Percentiles rank a stretch among this genome's conserved stretches.
phyloP scores from a whole-genome alignment of 2,329 filamentous ascomycete species.

The Xylaria sp. region DNA sequence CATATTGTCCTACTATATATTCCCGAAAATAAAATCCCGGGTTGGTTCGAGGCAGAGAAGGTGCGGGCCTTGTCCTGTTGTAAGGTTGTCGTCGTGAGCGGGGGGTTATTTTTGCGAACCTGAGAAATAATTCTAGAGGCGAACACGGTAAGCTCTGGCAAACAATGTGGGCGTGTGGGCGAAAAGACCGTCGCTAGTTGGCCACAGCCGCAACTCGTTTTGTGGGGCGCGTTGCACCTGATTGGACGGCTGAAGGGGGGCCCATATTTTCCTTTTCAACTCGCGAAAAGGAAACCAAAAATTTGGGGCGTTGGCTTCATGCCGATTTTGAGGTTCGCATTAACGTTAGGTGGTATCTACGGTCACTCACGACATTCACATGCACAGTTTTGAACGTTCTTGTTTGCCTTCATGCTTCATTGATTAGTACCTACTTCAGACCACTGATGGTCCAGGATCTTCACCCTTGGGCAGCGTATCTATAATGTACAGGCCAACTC shows the following conservation, averaged over 20 bases:
- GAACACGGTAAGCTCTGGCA: neutral
- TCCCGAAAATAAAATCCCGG: too few relatives aligned
- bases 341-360: too few relatives aligned
- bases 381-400: neutral
- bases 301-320: neutral
- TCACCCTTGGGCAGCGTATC: neutral
- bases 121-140: conserved; percentile 25
- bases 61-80: neutral
- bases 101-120: conserved; percentile 25
- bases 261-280: neutral
- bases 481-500: neutral
- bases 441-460: neutral
- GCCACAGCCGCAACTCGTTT: neutral
- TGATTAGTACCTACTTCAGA: neutral
- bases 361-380: too few relatives aligned
- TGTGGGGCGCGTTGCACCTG: conserved; percentile 17
- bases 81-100: conserved; percentile 4
- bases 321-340: neutral
- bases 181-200: neutral
- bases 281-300: neutral
- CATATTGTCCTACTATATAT: conserved; percentile 17
- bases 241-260: neutral
- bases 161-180: neutral
- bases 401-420: neutral
- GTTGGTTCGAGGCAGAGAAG: too few relatives aligned